phyloP scores from a whole-genome alignment of 176 grass and related monocot species.

The Panicum miliaceum region DNA sequence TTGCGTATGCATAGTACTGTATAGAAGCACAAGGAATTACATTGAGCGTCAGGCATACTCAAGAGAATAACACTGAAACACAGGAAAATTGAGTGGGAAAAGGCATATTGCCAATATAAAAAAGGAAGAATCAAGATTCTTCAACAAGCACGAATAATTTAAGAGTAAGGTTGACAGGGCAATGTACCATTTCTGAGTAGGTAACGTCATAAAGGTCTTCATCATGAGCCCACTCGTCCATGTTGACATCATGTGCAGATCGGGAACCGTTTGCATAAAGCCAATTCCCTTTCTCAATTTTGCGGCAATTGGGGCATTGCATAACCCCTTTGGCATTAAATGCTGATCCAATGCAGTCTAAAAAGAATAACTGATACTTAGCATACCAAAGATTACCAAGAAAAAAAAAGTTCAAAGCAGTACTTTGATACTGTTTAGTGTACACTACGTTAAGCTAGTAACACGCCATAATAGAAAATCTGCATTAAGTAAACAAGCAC shows the following conservation, averaged over 20 bases:
- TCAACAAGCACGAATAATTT: conserved; percentile 24
- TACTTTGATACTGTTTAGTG: neutral
- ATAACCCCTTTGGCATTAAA: conserved; percentile 98
- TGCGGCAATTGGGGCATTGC: conserved; percentile 99
- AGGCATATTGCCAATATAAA: neutral
- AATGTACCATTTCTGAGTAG: conserved; percentile 77
- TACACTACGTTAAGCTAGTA: neutral
- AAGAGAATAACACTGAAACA: conserved; percentile 14
- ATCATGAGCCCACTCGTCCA: conserved; percentile 88
- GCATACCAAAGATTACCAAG: conserved; percentile 11
- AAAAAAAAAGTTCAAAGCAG: conserved; percentile 15
- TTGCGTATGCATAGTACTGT: conserved; percentile 13
- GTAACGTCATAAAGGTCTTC: conserved; percentile 91
- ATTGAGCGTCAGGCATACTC: conserved; percentile 6
- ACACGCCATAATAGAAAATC: neutral
- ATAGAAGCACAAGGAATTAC: conserved; percentile 20
- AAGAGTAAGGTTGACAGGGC: neutral
- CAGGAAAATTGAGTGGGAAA: conserved; percentile 5
- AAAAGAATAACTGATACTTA: conserved; percentile 17
- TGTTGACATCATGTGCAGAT: conserved; percentile 55
- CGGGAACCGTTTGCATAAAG: conserved; percentile 79
- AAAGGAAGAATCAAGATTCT: conserved; percentile 9
- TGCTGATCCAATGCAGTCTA: conserved; percentile 99
- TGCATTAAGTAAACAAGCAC: neutral
- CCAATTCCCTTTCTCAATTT: conserved; percentile 98